Percentiles rank a stretch among this genome's conserved stretches.
Evolutionary conservation across 495 filamentous ascomycete species (phyloP).

Genomic region (Penicillium malachiteum): DNA sequence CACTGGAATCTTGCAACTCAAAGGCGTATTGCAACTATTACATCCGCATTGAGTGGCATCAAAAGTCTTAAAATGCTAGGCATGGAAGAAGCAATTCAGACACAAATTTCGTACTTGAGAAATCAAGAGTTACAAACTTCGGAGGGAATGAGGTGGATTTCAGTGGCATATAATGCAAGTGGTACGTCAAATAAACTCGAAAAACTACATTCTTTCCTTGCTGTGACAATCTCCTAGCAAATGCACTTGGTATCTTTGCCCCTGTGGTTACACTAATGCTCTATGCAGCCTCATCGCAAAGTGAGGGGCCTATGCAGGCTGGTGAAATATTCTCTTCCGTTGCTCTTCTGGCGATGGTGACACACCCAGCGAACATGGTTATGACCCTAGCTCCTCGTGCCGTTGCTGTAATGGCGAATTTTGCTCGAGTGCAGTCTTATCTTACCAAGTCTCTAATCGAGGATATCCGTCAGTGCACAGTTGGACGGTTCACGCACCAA

Average conservation of each 20-base stretch:
- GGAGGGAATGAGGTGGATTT: slow-evolving; percentile 35
- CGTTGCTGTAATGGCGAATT: slow-evolving; percentile 43
- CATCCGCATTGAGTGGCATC: slow-evolving; percentile 45
- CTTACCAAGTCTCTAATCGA: slow-evolving; percentile 18
- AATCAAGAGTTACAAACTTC: slow-evolving; percentile 45
- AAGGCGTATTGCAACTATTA: slow-evolving; percentile 47
- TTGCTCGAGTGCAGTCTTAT: slow-evolving; percentile 52
- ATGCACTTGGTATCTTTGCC: neutral
- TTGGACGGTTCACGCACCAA: neutral
- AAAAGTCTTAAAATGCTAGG: slow-evolving; percentile 60
- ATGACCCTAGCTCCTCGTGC: slow-evolving; percentile 33
- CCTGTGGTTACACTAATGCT: neutral
- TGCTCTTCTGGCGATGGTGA: slow-evolving; percentile 52
- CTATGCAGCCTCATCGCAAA: neutral
- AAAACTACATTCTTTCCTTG: neutral
- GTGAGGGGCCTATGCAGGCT: slow-evolving; percentile 28
- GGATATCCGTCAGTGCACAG: slow-evolving; percentile 2
- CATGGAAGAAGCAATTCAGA: slow-evolving; percentile 39
- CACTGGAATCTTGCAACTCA: slow-evolving; percentile 53
- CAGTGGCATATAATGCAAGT: slow-evolving; percentile 43
- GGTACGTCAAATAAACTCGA: too few species aligned
- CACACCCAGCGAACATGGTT: slow-evolving; percentile 45
- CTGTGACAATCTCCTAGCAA: neutral
- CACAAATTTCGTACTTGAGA: slow-evolving; percentile 24
- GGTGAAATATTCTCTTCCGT: slow-evolving; percentile 50